phyloP scores from a whole-genome alignment of 306 rosid genomes.

The Cicer bijugum region DNA sequence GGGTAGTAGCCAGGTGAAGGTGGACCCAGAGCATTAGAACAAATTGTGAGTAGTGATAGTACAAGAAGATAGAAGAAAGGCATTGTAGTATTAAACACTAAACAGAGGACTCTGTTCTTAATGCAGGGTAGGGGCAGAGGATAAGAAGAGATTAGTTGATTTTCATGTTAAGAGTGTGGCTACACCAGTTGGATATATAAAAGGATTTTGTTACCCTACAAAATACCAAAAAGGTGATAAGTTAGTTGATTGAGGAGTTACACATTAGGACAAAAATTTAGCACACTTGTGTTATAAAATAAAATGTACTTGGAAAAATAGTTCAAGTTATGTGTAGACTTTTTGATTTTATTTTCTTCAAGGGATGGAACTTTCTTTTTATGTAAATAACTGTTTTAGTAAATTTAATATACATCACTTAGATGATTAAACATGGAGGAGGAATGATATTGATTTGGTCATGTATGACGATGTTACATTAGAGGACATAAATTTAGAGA shows the following conservation, averaged over 20 bases:
- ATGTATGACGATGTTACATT: conserved; percentile 21
- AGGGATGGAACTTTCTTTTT: conserved; percentile 30
- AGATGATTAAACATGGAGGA: conserved; percentile 25
- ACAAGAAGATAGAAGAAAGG: conserved; percentile 49
- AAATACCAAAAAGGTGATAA: conserved; percentile 44
- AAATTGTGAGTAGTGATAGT: conserved; percentile 41
- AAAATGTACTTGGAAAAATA: conserved; percentile 13
- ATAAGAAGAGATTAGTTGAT: conserved; percentile 40
- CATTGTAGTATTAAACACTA: conserved; percentile 39
- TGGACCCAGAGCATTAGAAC: conserved; percentile 63
- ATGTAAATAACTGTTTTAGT: conserved; percentile 30
- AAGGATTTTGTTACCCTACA: conserved; percentile 54
- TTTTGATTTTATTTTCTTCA: conserved; percentile 24
- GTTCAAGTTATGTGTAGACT: conserved; percentile 25
- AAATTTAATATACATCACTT: conserved; percentile 26
- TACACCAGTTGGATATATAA: conserved; percentile 51
- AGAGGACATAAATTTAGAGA: conserved; percentile 39
- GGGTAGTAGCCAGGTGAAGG: conserved; percentile 92
- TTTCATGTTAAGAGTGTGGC: conserved; percentile 43
- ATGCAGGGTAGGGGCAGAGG: conserved; percentile 51
- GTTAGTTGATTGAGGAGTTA: conserved; percentile 65
- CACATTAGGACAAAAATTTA: conserved; percentile 49
- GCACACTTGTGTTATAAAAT: neutral
- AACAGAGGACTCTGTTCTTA: conserved; percentile 54
- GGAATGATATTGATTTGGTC: conserved; percentile 36